Evolutionary conservation across 2,329 filamentous ascomycete species (phyloP), one percentile per base, ranked within the genome.

Genomic region (Nigrograna mackinnonii): DNA sequence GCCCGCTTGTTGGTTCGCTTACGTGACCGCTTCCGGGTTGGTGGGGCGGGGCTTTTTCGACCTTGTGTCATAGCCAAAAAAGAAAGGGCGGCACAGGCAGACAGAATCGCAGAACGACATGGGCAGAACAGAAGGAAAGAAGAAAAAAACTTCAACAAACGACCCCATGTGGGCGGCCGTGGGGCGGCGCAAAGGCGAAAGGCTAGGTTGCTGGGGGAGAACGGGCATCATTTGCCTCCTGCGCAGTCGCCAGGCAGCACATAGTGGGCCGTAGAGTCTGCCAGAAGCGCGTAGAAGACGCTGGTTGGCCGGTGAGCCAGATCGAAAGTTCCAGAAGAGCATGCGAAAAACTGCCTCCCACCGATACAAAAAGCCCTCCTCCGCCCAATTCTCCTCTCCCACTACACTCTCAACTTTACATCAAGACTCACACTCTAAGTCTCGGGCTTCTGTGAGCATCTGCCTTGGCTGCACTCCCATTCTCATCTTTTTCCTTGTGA

Each of bases 371-470:
- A 60, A 55, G 55, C 54, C 44, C 39, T 45, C 54, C 48, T 46
- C 50, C 54, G 43, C 52, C 39, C 39, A 21, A 41, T 46, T 32
- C 53, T 38, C 41, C 46, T 41, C 43, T 48, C 51, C 49, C 50
- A 50, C 55, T 58, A 47, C 51, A 49, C 47, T 37, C 52, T 44
- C 31, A 42, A 32, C 35, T 42, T 20, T 42, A 37, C 38, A 37
- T 40, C 50, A 61, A 62, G 53, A 16, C 56, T 62, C 58, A 64
- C 41, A 42, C 45, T 37, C 52, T 37, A 57, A 62, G 56, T 62
- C 54, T 45, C 40, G 21, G 55, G 54, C 57, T 52, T 58, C 58
- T 52, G 62, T 62, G 61, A 64, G 61, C 62, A 62, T 7, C 16
- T 39, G n/a, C 20, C 9, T 14, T 6, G 18, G 22, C 22, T 39